phyloP scores from a whole-genome alignment of 192 early-diverging fungal genomes.

The Backusella parvicylindrica region DNA sequence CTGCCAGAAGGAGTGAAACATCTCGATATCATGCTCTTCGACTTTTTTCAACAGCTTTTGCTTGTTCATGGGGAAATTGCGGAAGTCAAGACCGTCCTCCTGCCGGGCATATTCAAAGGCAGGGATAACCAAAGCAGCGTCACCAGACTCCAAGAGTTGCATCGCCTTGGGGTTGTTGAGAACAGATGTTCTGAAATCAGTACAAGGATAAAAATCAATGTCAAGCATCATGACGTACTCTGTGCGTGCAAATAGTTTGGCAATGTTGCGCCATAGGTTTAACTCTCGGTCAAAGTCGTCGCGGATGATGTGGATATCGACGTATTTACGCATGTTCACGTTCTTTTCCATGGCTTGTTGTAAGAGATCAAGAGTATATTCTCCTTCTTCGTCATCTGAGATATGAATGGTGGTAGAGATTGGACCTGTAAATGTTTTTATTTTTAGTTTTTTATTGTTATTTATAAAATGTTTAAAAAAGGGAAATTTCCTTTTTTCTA shows the following conservation, averaged over 20 bases:
- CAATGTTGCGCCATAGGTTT: constrained; percentile 60
- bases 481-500: neutral
- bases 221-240: constrained; percentile 58
- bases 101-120: constrained; percentile 54
- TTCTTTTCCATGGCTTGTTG: constrained; percentile 42
- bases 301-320: constrained; percentile 54
- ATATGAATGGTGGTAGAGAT: constrained; percentile 58
- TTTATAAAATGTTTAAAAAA: neutral
- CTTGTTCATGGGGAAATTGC: constrained; percentile 47
- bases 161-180: constrained; percentile 30
- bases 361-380: constrained; percentile 39
- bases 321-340: constrained; percentile 40
- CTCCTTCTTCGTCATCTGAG: constrained; percentile 45
- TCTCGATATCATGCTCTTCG: constrained; percentile 40
- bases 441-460: constrained; percentile 25
- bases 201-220: constrained; percentile 58
- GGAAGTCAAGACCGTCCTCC: constrained; percentile 45
- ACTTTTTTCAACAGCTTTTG: constrained; percentile 32
- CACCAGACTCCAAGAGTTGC: constrained; percentile 35
- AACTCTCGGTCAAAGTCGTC: constrained; percentile 58
- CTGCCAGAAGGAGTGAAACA: constrained; percentile 50
- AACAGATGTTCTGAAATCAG: constrained; percentile 40
- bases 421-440: constrained; percentile 41
- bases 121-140: constrained; percentile 37
- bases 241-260: constrained; percentile 53